Conservation (phyloP, 1,139 yeast species). For the Zygotorulaspora mrakii region DNA sequence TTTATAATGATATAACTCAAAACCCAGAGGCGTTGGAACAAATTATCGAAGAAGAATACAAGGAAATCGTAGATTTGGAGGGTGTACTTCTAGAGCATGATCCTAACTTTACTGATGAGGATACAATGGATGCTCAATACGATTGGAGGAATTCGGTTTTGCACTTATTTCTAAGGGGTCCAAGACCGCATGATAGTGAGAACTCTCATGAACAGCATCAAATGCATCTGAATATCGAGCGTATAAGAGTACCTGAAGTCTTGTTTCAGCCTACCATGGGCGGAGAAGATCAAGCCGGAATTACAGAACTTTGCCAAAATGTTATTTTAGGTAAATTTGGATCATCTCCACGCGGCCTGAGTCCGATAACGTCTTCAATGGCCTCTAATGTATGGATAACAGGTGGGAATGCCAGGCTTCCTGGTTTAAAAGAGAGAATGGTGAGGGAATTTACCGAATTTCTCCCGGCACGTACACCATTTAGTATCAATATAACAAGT, state of each 20-base stretch:
- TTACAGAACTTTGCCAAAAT: conserved; percentile 70
- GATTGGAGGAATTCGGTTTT: conserved; percentile 81
- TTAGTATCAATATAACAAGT: conserved; percentile 59
- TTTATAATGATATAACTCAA: conserved; percentile 78
- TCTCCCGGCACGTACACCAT: conserved; percentile 64
- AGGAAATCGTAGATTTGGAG: conserved; percentile 60
- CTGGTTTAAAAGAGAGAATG: conserved; percentile 64
- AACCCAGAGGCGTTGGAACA: conserved; percentile 62
- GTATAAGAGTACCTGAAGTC: conserved; percentile 89
- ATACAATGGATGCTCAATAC: conserved; percentile 74
- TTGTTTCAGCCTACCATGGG: conserved; percentile 92
- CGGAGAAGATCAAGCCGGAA: conserved; percentile 93
- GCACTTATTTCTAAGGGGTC: conserved; percentile 87
- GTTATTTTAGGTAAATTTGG: conserved; percentile 61
- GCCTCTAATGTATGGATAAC: conserved; percentile 69
- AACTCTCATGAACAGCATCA: conserved; percentile 75
- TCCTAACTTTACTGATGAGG: conserved; percentile 80
- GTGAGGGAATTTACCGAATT: conserved; percentile 61
- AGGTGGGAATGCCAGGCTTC: conserved; percentile 75
- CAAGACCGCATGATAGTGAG: conserved; percentile 66
- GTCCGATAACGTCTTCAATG: conserved; percentile 35
- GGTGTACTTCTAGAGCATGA: conserved; percentile 73
- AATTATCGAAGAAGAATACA: conserved; percentile 67
- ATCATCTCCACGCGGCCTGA: conserved; percentile 44
- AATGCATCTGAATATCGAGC: conserved; percentile 82